phyloP scores from a whole-genome alignment of 345 rosid genomes.

The Erysimum cheiranthoides region DNA sequence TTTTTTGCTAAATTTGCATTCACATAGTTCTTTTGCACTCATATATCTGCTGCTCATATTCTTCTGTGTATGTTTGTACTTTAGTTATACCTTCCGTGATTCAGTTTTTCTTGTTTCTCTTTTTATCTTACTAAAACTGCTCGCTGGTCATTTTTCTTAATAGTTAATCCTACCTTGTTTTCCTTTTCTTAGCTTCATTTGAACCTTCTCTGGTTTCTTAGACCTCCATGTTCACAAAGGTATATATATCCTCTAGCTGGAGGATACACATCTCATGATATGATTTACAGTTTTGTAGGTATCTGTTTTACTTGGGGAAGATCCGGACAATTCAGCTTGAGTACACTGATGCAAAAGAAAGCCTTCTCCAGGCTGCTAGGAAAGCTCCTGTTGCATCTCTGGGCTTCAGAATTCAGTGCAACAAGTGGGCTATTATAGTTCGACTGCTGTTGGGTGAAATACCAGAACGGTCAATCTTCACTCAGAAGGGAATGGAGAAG shows the following conservation, averaged over 20 bases:
- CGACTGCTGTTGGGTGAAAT: conserved; percentile 83
- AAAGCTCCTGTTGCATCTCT: conserved; percentile 82
- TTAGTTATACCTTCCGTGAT: background rate
- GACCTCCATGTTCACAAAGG: background rate
- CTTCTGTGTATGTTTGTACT: background rate
- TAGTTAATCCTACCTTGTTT: background rate
- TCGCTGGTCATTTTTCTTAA: background rate
- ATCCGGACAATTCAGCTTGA: conserved; percentile 87
- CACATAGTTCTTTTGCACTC: background rate
- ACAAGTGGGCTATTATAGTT: conserved; percentile 86
- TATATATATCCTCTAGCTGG: background rate
- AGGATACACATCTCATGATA: conserved; percentile 6
- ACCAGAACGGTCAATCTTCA: conserved; percentile 80
- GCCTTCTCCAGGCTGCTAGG: conserved; percentile 90
- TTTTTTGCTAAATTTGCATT: background rate
- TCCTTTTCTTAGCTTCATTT: conserved; percentile 11
- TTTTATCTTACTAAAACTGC: background rate
- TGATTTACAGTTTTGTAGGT: conserved; percentile 78
- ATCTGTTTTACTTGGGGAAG: conserved; percentile 85
- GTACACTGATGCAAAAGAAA: conserved; percentile 89
- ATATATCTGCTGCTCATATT: background rate
- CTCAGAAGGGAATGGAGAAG: conserved; percentile 91
- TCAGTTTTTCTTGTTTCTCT: background rate
- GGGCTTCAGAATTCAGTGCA: conserved; percentile 78
- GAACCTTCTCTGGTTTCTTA: background rate